Conservation (phyloP, 176 grass and related monocot species). For the Cenchrus purpureus region DNA sequence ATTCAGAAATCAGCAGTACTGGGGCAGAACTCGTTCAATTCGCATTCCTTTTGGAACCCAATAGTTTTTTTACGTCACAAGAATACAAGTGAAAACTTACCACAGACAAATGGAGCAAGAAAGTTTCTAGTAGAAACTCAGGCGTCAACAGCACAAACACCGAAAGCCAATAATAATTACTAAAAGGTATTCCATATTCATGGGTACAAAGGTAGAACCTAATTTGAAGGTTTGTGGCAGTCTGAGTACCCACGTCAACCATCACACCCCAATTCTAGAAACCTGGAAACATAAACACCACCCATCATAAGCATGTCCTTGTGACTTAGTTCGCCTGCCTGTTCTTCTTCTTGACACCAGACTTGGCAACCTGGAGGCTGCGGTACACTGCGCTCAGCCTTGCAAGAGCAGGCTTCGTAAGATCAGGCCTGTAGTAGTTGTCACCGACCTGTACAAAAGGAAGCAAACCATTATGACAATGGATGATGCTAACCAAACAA, state of each 20-base stretch:
- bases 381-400: conserved; percentile 68
- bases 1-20: background rate
- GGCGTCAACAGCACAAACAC: background rate
- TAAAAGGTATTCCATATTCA: background rate
- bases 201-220: conserved; percentile 27
- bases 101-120: too few species aligned
- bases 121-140: background rate
- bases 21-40: background rate
- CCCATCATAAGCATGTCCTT: background rate
- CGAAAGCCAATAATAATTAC: background rate
- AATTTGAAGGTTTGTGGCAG: conserved; percentile 1
- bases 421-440: conserved; percentile 81
- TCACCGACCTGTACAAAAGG: conserved; percentile 50
- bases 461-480: background rate
- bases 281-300: conserved; percentile 19
- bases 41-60: background rate
- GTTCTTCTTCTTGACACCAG: conserved; percentile 84
- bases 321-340: conserved; percentile 45
- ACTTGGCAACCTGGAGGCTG: conserved; percentile 76
- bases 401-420: conserved; percentile 71
- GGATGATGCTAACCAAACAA: too few species aligned
- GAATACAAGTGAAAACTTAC: background rate
- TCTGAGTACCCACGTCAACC: background rate
- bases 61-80: background rate
- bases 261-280: conserved; percentile 32